phyloP scores from a whole-genome alignment of 176 grass and related monocot genomes.

The Ensete ventricosum region DNA sequence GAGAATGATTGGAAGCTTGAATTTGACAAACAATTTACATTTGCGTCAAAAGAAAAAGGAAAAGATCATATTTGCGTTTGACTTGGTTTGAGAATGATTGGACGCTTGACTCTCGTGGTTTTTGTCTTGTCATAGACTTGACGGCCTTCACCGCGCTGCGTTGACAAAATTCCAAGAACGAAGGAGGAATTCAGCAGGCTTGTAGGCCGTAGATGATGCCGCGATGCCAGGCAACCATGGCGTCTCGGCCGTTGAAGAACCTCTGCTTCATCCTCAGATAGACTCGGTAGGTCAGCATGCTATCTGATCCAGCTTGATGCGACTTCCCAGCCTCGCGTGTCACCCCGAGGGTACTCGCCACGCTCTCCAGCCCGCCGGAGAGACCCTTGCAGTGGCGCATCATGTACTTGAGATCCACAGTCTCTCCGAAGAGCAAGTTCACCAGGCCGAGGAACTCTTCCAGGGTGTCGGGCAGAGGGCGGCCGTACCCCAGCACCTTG shows the following conservation, averaged over 20 bases:
- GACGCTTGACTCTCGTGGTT: too few species aligned
- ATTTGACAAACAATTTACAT: too few species aligned
- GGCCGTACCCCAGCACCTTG: background rate
- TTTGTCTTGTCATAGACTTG: too few species aligned
- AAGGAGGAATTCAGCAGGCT: too few species aligned
- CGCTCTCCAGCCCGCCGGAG: slow-evolving; percentile 9
- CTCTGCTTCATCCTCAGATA: slow-evolving; percentile 11
- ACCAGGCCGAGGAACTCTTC: slow-evolving; percentile 15
- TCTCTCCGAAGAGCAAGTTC: background rate
- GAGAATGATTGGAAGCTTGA: too few species aligned
- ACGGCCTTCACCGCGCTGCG: too few species aligned
- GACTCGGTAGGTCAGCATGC: slow-evolving; percentile 18
- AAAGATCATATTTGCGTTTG: too few species aligned
- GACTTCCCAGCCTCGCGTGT: background rate
- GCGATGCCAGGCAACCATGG: background rate
- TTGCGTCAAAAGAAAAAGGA: too few species aligned
- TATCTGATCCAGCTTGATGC: slow-evolving; percentile 29
- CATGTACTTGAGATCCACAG: slow-evolving; percentile 34
- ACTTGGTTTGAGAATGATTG: too few species aligned
- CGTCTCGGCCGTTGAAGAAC: slow-evolving; percentile 10
- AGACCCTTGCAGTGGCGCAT: slow-evolving; percentile 4
- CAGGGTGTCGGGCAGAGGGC: slow-evolving; percentile 3
- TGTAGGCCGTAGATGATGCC: too few species aligned
- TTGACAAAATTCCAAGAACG: too few species aligned
- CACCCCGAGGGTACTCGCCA: slow-evolving; percentile 14